phyloP scores from a whole-genome alignment of 140 eudicot genomes.

The Anethum foeniculum region DNA sequence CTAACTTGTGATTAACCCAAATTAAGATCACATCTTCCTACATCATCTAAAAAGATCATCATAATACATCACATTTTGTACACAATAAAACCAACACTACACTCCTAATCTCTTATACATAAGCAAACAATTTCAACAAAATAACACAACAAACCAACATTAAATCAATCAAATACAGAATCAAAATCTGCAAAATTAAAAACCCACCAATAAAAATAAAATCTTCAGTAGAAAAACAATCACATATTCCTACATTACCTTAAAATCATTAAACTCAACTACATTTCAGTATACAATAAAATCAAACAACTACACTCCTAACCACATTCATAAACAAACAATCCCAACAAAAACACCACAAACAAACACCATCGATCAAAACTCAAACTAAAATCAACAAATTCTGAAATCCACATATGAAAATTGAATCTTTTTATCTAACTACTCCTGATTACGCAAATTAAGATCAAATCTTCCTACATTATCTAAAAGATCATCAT shows the following conservation, averaged over 20 bases:
- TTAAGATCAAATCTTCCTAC: background rate
- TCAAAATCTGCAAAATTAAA: background rate
- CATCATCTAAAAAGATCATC: constrained; percentile 1
- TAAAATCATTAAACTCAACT: background rate
- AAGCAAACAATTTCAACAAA: background rate
- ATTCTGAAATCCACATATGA: background rate
- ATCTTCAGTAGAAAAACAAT: background rate
- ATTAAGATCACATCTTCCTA: background rate
- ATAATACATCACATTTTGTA: background rate
- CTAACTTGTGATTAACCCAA: background rate
- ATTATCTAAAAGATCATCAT: constrained; percentile 11
- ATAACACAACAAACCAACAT: background rate
- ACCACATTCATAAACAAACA: background rate
- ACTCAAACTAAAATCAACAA: background rate
- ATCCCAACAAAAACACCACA: background rate
- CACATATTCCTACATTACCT: background rate
- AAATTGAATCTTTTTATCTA: background rate
- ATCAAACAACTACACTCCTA: background rate
- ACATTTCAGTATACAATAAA: background rate
- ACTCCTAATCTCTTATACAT: background rate
- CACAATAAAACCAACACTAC: background rate
- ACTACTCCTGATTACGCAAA: background rate
- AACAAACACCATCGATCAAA: background rate
- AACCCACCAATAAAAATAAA: background rate
- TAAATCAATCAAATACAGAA: background rate